Evolutionary conservation across 306 rosid species (phyloP).

Genomic region (Prunus mume): DNA sequence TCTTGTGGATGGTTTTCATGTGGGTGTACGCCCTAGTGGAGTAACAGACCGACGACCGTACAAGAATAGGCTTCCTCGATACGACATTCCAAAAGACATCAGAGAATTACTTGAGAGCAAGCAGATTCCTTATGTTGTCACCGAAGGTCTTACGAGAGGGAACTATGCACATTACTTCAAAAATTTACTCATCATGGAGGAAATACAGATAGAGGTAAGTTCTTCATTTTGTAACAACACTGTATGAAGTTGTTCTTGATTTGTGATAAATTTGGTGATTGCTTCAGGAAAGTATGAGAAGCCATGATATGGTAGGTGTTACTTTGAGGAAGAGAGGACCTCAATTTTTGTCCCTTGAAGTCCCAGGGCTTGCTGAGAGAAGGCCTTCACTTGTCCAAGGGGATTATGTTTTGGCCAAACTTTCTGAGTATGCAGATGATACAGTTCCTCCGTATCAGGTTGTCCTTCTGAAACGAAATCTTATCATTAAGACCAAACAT

Average conservation of each 20-base stretch:
- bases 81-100: conserved; percentile 55
- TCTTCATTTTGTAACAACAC: conserved; percentile 6
- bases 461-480: conserved; percentile 6
- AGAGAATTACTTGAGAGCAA: conserved; percentile 51
- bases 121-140: conserved; percentile 52
- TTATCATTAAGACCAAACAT: not conserved
- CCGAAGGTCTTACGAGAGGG: conserved; percentile 49
- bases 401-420: conserved; percentile 62
- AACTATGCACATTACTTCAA: conserved; percentile 54
- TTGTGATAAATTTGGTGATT: conserved; percentile 21
- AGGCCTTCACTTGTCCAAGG: conserved; percentile 94
- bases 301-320: conserved; percentile 60
- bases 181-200: conserved; percentile 76
- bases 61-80: conserved; percentile 63
- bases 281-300: conserved; percentile 81
- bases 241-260: conserved; percentile 6
- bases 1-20: conserved; percentile 33
- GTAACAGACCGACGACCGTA: conserved; percentile 15
- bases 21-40: conserved; percentile 48
- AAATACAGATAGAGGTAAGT: conserved; percentile 79
- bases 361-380: conserved; percentile 94
- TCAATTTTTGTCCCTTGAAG: conserved; percentile 62
- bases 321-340: conserved; percentile 48
- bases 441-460: conserved; percentile 52
- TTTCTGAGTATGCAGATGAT: conserved; percentile 29